Base-by-base conservation (phyloP, 2,329 filamentous ascomycete species). In the Neurospora sp. region DNA sequence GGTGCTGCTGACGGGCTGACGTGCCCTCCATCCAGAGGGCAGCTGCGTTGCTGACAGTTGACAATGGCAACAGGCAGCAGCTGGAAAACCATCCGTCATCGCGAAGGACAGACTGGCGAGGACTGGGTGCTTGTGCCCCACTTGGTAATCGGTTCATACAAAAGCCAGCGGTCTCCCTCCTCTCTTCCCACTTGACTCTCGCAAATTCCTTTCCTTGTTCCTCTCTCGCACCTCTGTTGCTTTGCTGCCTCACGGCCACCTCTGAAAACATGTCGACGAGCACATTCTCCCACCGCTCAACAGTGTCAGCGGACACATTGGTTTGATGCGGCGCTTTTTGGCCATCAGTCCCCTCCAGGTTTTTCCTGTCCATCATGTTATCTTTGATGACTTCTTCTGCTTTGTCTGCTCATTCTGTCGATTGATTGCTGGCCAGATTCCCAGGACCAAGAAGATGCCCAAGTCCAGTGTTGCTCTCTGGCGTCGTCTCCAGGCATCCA, bases 121-220 rank as follows among this genome's bases (percentile, higher is more conserved):
- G 33, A 40, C 67, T 57, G 65, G n/a, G 69, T 46, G 57, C 62
- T 41, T 68, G 72, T 71, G 62, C 69, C 46, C 52, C 52, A 62
- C 52, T 62, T 62, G 52, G 28, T 36, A 36, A 17, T 33, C 52
- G 52, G 52, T 62, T 62, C 52, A 62, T 74, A 74, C 72, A 76
- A 76, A 76, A 75, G 52, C 66, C 70, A 73, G 68, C 66, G 23
- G 69, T 66, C 69, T 74, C 74, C 74, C 73, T 69, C 72, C 69
- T 62, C 28, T 62, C 52, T 62, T 62, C 28, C 52, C 23, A 62
- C 52, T 62, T 62, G 52, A 33, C 68, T 19, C 67, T 57, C 57
- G 12, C 28, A 52, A 39, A 65, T 66, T 67, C 17, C 40, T 73
- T 70, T 72, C 70, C 70, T 69, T 72, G 69, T 71, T 40, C 67